Percentiles rank a stretch among this genome's conserved stretches.
Conservation (phyloP, 495 filamentous ascomycete genomes). For the Xeromyces bisporus region DNA sequence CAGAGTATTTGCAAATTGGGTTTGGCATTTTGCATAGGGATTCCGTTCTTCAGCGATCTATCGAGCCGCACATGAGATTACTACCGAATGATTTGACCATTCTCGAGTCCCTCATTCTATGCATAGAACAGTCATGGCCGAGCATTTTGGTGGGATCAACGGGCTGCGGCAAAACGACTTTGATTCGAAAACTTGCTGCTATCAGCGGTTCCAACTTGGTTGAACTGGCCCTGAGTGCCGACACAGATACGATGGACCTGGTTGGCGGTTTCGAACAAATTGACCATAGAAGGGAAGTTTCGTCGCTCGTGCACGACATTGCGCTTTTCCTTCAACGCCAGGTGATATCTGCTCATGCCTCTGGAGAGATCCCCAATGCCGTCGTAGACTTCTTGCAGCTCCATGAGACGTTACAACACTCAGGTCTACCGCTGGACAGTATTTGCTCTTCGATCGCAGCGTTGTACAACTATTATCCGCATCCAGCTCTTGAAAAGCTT, state of each 20-base stretch:
- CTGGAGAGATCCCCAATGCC: constrained; percentile 19
- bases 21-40: constrained; percentile 52
- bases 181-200: constrained; percentile 66
- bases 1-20: constrained; percentile 58
- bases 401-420: constrained; percentile 16
- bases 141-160: constrained; percentile 76
- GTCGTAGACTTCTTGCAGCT: constrained; percentile 18
- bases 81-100: constrained; percentile 42
- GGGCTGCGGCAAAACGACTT: constrained; percentile 68
- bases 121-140: constrained; percentile 71
- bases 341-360: constrained; percentile 32
- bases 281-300: constrained; percentile 53
- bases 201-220: constrained; percentile 53
- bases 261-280: constrained; percentile 94
- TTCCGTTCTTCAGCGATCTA: constrained; percentile 33
- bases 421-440: constrained; percentile 17
- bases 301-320: constrained; percentile 36
- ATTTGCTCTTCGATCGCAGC: constrained; percentile 18
- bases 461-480: constrained; percentile 14
- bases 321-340: constrained; percentile 34
- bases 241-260: constrained; percentile 91
- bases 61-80: constrained; percentile 37
- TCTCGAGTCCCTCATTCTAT: constrained; percentile 74
- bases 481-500: constrained; percentile 17
- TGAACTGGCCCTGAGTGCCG: constrained; percentile 71